Evolutionary conservation across 1,139 yeast genomes (phyloP), one percentile per base, ranked within the genome.

Genomic region (Protomyces lactucae-debilis): DNA sequence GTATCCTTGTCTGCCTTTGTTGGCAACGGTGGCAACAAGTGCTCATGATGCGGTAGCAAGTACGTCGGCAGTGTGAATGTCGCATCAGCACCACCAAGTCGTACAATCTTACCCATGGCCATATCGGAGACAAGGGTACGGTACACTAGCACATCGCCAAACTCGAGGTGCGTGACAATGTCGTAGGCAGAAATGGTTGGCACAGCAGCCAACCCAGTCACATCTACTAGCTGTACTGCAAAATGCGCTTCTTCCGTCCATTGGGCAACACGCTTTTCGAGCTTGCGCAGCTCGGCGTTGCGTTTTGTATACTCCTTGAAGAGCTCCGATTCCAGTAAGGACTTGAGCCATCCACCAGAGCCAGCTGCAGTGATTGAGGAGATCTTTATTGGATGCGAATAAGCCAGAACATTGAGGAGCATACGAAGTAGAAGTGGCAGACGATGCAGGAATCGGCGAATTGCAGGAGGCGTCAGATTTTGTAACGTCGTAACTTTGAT

Each of bases 21-120:
- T 23, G 63, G 57, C 3, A n/a, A 18, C 9, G 63, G 45, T 8
- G 63, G 63, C 52, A 59, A 48, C 21, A 59, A 16, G 52, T 59
- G 63, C 35, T 59, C 63, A 51, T 59, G 63, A 32, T 59, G 63
- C n/a, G 57, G 63, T 32, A 59, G 52, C 25, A 59, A 57, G 52
- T 39, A 59, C 35, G 63, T 28, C n/a, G 63, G 63, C 21, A 59
- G n/a, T 4, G 63, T 52, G 39, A 59, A 59, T 25, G 63, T 59
- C 28, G 63, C 63, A 18, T 59, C 63, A 6, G 57, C 57, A 28
- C 63, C 63, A 18, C 63, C 63, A 21, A 59, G 23, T 5, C 57
- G 63, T 6, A 59, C 57, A 25, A 59, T 43, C 43, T 52, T 36
- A 23, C 35, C 18, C 63, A 59, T 52, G 35, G 37, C 52, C 12